Conservation (phyloP, 305 asterid genomes). For the Rubia tinctorum region DNA sequence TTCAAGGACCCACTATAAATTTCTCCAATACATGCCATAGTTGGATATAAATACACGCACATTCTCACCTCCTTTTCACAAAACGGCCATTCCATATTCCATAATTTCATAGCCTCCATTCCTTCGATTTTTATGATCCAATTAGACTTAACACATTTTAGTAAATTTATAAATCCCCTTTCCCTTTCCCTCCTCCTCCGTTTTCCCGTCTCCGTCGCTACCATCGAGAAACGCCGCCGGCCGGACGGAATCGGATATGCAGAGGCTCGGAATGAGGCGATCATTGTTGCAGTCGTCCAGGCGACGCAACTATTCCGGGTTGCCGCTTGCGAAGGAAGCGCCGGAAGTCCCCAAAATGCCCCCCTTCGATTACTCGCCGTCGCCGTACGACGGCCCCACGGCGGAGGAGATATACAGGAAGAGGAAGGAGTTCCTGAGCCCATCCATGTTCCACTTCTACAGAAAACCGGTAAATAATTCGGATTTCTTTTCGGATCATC, state of each 20-base stretch:
- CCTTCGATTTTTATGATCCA: background rate
- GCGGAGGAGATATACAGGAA: constrained; percentile 53
- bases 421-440: constrained; percentile 73
- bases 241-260: constrained; percentile 26
- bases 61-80: background rate
- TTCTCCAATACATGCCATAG: background rate
- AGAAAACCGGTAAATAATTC: constrained; percentile 46
- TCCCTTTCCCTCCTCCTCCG: constrained; percentile 1
- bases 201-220: background rate
- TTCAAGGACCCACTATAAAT: too few relatives aligned
- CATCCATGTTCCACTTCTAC: constrained; percentile 70
- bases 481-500: background rate
- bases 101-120: background rate
- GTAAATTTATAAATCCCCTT: background rate
- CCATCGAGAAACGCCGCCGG: background rate
- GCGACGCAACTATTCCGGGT: constrained; percentile 34
- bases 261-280: constrained; percentile 35
- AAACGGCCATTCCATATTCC: background rate
- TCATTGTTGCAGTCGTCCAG: constrained; percentile 19
- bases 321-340: constrained; percentile 20
- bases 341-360: constrained; percentile 48
- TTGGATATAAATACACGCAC: background rate
- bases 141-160: background rate
- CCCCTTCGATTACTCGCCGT: constrained; percentile 62
- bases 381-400: constrained; percentile 60